Base-by-base conservation (phyloP, 2,329 filamentous ascomycete genomes). In the Alternaria hordeiaustralica region DNA sequence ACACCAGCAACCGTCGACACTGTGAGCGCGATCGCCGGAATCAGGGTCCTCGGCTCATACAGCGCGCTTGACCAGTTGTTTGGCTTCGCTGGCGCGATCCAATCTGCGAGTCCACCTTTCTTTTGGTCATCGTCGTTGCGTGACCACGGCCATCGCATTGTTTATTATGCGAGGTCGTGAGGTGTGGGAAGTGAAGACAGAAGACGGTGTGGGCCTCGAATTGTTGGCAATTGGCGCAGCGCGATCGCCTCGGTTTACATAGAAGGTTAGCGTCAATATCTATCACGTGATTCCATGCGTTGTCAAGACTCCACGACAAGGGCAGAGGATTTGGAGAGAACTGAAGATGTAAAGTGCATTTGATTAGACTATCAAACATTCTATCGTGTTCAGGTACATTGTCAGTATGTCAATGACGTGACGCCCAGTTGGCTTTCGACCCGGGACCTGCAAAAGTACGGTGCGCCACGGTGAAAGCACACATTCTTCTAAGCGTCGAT, bases 1-100 rank as follows among this genome's bases (percentile, higher is more conserved):
- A 88, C 74, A 25, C 84, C 82, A 20, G 82, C 80, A 30, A 90
- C 78, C 2, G 87, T 86, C 3, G 87, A 84, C 13, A 83, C 82
- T 25, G 88, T 88, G 46, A 88, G 83, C 23, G 88, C 76, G 30
- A 87, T 70, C 3, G 87, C 86, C 23, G 84, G 83, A 53, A 87
- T 79, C 78, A 88, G 82, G 64, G 84, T 87, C 67, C 82, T 80
- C 7, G 87, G 86, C 66, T 87, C 85, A 55, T 81, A 84, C 75
- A 86, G 87, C 63, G 86, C 84, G 28, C 82, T 87, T 36, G 82
- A 72, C 87, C 87, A 89, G 75, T 74, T 68, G 43, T 65, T 63
- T 57, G 80, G 79, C 72, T 72, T 82, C 67, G 72, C 73, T 58
- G 54, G 68, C 69, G 74, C 76, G 68, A 81, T 36, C 50, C 56